Base-by-base conservation (phyloP, 345 rosid genomes). In the Citrus maxima region DNA sequence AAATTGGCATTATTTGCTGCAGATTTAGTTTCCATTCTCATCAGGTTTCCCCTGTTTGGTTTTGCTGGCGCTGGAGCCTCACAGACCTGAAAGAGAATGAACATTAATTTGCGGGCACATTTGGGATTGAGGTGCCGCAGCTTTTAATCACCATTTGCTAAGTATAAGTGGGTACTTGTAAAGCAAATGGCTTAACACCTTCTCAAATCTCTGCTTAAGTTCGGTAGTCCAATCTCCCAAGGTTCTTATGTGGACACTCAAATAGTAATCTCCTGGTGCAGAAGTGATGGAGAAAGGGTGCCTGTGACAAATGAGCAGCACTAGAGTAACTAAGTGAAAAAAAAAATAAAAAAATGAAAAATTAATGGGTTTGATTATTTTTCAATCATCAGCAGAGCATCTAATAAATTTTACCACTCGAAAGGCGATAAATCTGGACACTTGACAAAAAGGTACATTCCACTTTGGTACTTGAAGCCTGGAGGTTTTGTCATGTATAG, bases 241-340 rank as follows among this genome's bases (percentile, higher is more conserved):
- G 37, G 97, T 83, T 81, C 99, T 70, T 76, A 94, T 94, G 87
- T 96, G 99, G 67, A 96, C 93, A 60, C 98, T 94, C 84, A 96
- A 65, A 80, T 87, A 91, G 62, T 91, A 92, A 75, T 94, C 98
- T 58, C 90, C 93, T 22, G 98, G 98, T 25, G 99, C 98, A 14
- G 98, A 96, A 40, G 99, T 94, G 82, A 96, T 96, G 34, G 98
- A 93, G 74, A 96, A 94, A n/a, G 95, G 99, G 83, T 96, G 99
- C 99, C 98, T 96, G 76, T 10, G 78, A 28, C 7, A 25, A 55
- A 55, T 3, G 18, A 75, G 34, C 38, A 75, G 35, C 34, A 71
- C 25, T 13, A 2, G 16, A 72, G 18, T 67, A 13, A 46, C 34
- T 4, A 18, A 22, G 13, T 40, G 62, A 30, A 14, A 63, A 73